phyloP scores from a whole-genome alignment of 1,284 basidiomycete genomes.

The Leccinum ponderosum region DNA sequence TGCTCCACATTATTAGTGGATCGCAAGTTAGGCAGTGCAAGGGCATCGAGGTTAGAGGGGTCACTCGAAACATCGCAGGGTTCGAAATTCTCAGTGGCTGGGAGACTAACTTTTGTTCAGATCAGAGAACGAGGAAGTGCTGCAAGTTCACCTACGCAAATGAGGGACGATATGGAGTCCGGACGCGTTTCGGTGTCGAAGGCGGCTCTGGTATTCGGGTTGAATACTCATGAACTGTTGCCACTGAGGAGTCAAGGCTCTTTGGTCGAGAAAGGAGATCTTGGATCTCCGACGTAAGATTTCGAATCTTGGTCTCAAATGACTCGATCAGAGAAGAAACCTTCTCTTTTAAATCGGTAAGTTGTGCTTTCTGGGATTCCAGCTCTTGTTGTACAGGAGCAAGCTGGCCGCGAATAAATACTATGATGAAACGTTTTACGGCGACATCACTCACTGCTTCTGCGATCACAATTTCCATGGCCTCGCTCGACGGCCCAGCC shows the following conservation, averaged over 20 bases:
- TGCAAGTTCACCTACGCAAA: constrained; percentile 26
- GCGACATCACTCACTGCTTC: constrained; percentile 40
- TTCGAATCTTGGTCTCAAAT: constrained; percentile 38
- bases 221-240: constrained; percentile 12
- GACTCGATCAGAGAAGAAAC: constrained; percentile 33
- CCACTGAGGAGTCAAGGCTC: constrained; percentile 12
- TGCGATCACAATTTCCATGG: constrained; percentile 34
- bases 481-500: constrained; percentile 17
- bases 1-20: constrained; percentile 18
- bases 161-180: constrained; percentile 29
- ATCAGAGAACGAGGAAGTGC: background rate
- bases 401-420: constrained; percentile 39
- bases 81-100: constrained; percentile 15
- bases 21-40: constrained; percentile 18
- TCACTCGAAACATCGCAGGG: constrained; percentile 25
- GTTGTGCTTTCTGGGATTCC: constrained; percentile 41
- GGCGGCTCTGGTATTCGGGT: constrained; percentile 31
- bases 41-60: constrained; percentile 19
- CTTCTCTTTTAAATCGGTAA: constrained; percentile 42
- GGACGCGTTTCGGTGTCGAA: constrained; percentile 35
- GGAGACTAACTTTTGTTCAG: constrained; percentile 23
- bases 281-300: constrained; percentile 34
- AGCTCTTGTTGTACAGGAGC: constrained; percentile 49
- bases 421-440: background rate
- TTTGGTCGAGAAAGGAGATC: constrained; percentile 22